A percentile compares a stretch with the other conserved stretches of the same genome.
These are phyloP conservation scores for Friedmanniomyces endolithicus DNA, from an alignment of 495 filamentous ascomycete genomes.

Conservation along the genomic window DNA sequence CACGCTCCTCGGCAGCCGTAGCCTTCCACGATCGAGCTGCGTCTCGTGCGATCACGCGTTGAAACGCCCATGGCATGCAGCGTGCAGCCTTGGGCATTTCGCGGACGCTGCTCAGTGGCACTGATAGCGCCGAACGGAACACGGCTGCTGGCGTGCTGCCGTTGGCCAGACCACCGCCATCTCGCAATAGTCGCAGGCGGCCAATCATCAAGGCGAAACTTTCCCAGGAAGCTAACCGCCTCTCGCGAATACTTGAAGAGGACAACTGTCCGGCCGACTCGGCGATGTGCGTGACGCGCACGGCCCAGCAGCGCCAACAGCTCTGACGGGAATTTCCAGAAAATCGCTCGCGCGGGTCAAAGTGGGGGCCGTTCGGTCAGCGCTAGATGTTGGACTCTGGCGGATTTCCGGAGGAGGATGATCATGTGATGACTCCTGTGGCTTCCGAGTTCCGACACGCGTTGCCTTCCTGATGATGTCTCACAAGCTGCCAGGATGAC, in stretches of 20 bases:
- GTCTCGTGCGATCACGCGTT: background rate
- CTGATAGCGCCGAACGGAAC: background rate
- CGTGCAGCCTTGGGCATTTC: background rate
- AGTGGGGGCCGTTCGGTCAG: background rate
- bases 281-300: background rate
- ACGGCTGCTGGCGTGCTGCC: background rate
- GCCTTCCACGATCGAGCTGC: background rate
- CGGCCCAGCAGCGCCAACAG: background rate
- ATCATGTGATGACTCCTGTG: background rate
- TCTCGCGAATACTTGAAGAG: background rate
- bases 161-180: background rate
- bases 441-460: background rate
- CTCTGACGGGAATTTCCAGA: background rate
- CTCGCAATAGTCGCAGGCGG: background rate
- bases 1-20: background rate
- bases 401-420: background rate
- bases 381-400: too few species aligned
- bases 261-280: background rate
- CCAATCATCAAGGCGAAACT: background rate
- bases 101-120: background rate
- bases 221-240: background rate
- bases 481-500: too few species aligned
- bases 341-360: background rate
- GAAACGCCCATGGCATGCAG: background rate
- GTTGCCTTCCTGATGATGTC: background rate